Evolutionary conservation across 805 yeast genomes (phyloP), one percentile per base, ranked within the genome.

Genomic region (Priceomyces medius): DNA sequence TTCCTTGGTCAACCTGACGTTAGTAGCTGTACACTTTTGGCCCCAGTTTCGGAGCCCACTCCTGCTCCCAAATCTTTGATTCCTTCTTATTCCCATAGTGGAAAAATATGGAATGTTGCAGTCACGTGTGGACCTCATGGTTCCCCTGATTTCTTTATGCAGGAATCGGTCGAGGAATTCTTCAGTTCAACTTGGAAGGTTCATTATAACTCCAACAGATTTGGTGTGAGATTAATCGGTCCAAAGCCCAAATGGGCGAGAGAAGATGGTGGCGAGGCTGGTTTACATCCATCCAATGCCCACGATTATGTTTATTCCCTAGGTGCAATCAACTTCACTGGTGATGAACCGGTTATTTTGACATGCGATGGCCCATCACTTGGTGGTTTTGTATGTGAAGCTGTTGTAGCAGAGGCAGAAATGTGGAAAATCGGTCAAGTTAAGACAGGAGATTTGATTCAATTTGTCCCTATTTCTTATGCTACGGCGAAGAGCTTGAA

Each of bases 341-440:
- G 99, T 66, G 98, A 93, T 66, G 98, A 91, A 65, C 98, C 98
- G 1, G 99, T 91, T 24, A 89, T 91, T 49, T 75, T 91, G 63
- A 88, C 98, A 2, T 88, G 97, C 59, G 99, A 91, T 67, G 98
- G 98, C 48, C 98, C 99, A 31, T 86, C 96, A 8, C 77, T 91
- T 43, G 98, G 99, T 58, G 99, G 99, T 1, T 93, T 91, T 58
- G 97, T 91, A 24, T 91, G 98, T 66, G 85, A 89, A 59, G 97
- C 95, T 7, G 97, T 93, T 45, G 96, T 93, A 49, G 86, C 88
- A 10, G 95, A 89, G 57, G 88, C 95, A 31, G 99, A 93, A 68
- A 80, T 93, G 84, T 91, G 98, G 98, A 93, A 93, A 71, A 86
- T 93, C 58, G 99, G 99, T 35, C 98, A 91, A 69, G 90, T 88